phyloP scores from a whole-genome alignment of 176 grass and related monocot species.

The Phyllostachys edulis region DNA sequence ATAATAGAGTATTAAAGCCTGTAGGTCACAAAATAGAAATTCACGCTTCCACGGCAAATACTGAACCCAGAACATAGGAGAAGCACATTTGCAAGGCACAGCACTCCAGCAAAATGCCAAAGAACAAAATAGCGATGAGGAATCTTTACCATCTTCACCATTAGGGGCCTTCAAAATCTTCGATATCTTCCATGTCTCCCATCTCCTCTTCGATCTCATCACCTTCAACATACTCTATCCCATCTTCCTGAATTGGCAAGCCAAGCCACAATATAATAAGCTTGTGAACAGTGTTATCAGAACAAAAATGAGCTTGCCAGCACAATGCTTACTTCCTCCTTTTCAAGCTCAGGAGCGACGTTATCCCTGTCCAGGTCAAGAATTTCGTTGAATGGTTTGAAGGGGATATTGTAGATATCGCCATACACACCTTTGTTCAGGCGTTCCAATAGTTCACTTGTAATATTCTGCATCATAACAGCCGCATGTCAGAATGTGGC shows the following conservation, averaged over 20 bases:
- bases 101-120: neutral
- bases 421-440: constrained; percentile 52
- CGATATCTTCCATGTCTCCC: neutral
- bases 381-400: constrained; percentile 26
- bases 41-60: neutral
- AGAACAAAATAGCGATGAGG: too few relatives aligned
- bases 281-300: neutral
- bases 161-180: constrained; percentile 53
- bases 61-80: neutral
- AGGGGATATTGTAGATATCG: constrained; percentile 47
- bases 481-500: neutral
- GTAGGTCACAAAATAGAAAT: too few relatives aligned
- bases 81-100: neutral
- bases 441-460: constrained; percentile 58
- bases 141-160: neutral
- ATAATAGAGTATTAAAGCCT: neutral
- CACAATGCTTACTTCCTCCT: constrained; percentile 42
- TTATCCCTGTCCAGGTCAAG: constrained; percentile 26
- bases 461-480: constrained; percentile 37
- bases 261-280: constrained; percentile 1
- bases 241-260: constrained; percentile 36
- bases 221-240: constrained; percentile 56
- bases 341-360: constrained; percentile 23
- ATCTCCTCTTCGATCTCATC: constrained; percentile 54
- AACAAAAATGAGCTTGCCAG: neutral